A percentile compares a stretch with the other conserved stretches of the same genome.
These are phyloP conservation scores for Lasiosphaeria miniovina DNA, from an alignment of 495 filamentous ascomycete genomes.

Conservation along the genomic window DNA sequence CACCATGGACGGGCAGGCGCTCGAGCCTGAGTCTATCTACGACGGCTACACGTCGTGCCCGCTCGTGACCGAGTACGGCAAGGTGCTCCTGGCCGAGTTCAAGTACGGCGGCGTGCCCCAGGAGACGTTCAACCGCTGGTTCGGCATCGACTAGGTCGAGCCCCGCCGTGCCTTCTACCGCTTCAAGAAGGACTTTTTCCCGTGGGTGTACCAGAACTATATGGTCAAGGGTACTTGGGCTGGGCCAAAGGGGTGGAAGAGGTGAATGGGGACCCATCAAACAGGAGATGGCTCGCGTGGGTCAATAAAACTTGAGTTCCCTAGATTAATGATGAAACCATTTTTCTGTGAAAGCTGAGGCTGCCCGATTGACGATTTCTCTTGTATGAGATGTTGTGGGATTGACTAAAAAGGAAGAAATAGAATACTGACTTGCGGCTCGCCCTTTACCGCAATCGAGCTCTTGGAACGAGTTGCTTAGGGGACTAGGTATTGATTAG, in stretches of 20 bases:
- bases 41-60: constrained; percentile 72
- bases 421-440: too few relatives aligned
- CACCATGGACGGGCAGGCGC: constrained; percentile 51
- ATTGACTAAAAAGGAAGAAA: too few relatives aligned
- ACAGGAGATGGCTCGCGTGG: too few relatives aligned
- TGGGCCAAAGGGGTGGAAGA: constrained; percentile 53
- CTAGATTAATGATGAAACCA: too few relatives aligned
- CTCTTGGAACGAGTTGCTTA: too few relatives aligned
- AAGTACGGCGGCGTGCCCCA: constrained; percentile 70
- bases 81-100: constrained; percentile 69
- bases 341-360: too few relatives aligned
- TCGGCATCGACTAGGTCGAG: constrained; percentile 56
- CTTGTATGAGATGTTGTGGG: too few relatives aligned
- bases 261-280: not conserved
- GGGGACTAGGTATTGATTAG: too few relatives aligned
- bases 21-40: constrained; percentile 44
- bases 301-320: too few relatives aligned
- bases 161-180: constrained; percentile 59
- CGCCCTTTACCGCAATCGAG: too few relatives aligned
- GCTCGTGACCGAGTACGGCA: constrained; percentile 61
- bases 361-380: too few relatives aligned
- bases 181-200: constrained; percentile 72
- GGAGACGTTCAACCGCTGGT: constrained; percentile 59
- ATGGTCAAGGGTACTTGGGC: constrained; percentile 64
- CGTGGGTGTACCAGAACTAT: constrained; percentile 58